Evolutionary conservation across 2,329 filamentous ascomycete species (phyloP).

Genomic region (Trichothecium roseum): DNA sequence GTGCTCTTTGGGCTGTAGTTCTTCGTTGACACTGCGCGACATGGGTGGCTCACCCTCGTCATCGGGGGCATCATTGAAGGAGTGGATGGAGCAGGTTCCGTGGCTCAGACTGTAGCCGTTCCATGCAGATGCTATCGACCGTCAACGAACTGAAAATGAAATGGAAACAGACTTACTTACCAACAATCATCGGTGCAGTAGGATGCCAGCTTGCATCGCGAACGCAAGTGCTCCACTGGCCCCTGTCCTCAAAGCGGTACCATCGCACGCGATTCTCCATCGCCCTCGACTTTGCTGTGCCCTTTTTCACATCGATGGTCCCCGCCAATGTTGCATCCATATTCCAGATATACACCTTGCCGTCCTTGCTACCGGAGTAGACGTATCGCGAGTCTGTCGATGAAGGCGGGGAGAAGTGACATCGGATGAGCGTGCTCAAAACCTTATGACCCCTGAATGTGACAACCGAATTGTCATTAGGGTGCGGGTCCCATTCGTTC

Average conservation of each 20-base stretch:
- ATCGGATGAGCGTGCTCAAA: conserved; percentile 81
- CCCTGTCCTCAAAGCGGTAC: conserved; percentile 41
- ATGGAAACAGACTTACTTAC: conserved; percentile 24
- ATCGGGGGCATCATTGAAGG: conserved; percentile 57
- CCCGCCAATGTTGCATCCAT: conserved; percentile 76
- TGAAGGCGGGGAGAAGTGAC: conserved; percentile 82
- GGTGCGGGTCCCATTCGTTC: conserved; percentile 46
- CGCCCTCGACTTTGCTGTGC: conserved; percentile 54
- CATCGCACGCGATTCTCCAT: conserved; percentile 41
- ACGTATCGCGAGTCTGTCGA: conserved; percentile 88
- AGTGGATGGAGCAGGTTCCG: conserved; percentile 70
- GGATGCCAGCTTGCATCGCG: conserved; percentile 90
- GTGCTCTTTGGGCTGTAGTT: conserved; percentile 32
- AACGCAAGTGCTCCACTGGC: conserved; percentile 66
- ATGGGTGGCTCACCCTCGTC: conserved; percentile 53
- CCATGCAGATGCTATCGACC: conserved; percentile 60
- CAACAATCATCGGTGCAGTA: conserved; percentile 65
- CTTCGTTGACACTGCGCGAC: conserved; percentile 49
- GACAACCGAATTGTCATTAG: conserved; percentile 85
- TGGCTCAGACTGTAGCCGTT: conserved; percentile 65
- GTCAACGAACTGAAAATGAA: conserved; percentile 7
- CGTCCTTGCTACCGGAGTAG: conserved; percentile 83
- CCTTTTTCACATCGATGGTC: conserved; percentile 65
- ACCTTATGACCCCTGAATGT: conserved; percentile 89
- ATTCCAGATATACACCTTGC: conserved; percentile 86